Evolutionary conservation across 129 eudicot genomes (phyloP).

Genomic region (Daucus carota): DNA sequence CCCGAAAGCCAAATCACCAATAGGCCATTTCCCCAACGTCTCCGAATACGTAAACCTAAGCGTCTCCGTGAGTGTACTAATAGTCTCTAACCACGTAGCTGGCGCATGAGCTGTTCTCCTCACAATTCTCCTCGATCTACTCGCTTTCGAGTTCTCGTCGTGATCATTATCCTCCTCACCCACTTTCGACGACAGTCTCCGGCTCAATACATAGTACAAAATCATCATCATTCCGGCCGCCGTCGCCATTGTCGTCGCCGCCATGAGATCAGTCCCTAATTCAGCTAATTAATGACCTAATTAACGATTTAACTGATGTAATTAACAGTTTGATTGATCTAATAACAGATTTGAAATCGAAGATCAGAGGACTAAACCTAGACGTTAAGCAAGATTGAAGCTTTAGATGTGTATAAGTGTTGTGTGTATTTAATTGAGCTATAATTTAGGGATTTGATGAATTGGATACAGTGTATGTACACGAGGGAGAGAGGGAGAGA

Average conservation of each 20-base stretch:
- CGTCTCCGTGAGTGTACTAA: slow-evolving; percentile 76
- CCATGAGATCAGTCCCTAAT: slow-evolving; percentile 43
- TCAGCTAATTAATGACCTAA: neutral
- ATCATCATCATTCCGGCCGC: slow-evolving; percentile 83
- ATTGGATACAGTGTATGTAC: neutral
- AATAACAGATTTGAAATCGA: neutral
- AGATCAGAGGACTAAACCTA: neutral
- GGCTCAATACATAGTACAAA: slow-evolving; percentile 58
- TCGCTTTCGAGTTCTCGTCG: slow-evolving; percentile 47
- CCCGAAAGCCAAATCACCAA: slow-evolving; percentile 95
- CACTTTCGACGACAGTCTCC: slow-evolving; percentile 31
- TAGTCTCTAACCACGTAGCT: slow-evolving; percentile 92
- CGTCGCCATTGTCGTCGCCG: slow-evolving; percentile 87
- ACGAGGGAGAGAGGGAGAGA: neutral
- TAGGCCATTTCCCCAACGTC: slow-evolving; percentile 96
- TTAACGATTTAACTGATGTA: neutral
- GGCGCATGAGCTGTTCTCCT: slow-evolving; percentile 98
- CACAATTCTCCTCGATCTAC: slow-evolving; percentile 65
- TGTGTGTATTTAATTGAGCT: neutral
- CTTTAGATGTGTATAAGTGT: neutral
- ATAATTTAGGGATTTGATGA: neutral
- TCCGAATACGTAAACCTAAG: slow-evolving; percentile 90
- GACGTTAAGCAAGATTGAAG: neutral
- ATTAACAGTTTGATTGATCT: neutral
- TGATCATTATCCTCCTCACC: slow-evolving; percentile 34